phyloP scores from a whole-genome alignment of 306 rosid genomes.

The Acmispon strigosus region DNA sequence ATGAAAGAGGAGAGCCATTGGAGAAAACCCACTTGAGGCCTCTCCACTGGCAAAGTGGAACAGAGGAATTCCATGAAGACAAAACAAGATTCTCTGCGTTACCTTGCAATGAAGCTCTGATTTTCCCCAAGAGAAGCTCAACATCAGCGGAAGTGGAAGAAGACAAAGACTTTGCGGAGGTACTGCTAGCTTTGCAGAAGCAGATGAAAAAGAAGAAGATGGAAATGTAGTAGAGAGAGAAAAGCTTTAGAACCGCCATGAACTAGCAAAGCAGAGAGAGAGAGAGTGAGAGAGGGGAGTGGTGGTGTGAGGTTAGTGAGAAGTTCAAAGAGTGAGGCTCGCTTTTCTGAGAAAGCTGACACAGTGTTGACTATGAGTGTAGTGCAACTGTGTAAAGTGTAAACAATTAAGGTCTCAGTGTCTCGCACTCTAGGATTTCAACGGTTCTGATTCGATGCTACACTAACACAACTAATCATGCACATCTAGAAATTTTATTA shows the following conservation, averaged over 20 bases:
- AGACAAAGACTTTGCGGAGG: constrained; percentile 1
- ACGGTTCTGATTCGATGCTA: constrained; percentile 35
- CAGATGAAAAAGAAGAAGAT: constrained; percentile 23
- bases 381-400: not conserved
- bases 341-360: constrained; percentile 62
- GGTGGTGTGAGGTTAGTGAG: constrained; percentile 20
- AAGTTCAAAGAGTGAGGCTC: constrained; percentile 37
- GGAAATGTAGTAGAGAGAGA: constrained; percentile 33
- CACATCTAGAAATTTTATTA: not conserved
- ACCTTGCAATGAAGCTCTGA: constrained; percentile 76
- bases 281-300: not conserved
- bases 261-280: constrained; percentile 18
- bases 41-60: constrained; percentile 88
- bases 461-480: constrained; percentile 9
- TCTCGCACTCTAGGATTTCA: not conserved
- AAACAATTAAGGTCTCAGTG: constrained; percentile 1
- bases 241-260: constrained; percentile 43
- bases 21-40: constrained; percentile 93
- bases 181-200: constrained; percentile 6
- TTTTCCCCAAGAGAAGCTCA: constrained; percentile 58
- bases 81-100: constrained; percentile 55
- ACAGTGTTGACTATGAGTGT: constrained; percentile 49
- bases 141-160: constrained; percentile 53
- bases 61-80: constrained; percentile 75
- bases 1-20: constrained; percentile 47